These are phyloP conservation scores for Podaxis carcinomalis DNA, from an alignment of 768 basidiomycete genomes.

Conservation along the genomic window DNA sequence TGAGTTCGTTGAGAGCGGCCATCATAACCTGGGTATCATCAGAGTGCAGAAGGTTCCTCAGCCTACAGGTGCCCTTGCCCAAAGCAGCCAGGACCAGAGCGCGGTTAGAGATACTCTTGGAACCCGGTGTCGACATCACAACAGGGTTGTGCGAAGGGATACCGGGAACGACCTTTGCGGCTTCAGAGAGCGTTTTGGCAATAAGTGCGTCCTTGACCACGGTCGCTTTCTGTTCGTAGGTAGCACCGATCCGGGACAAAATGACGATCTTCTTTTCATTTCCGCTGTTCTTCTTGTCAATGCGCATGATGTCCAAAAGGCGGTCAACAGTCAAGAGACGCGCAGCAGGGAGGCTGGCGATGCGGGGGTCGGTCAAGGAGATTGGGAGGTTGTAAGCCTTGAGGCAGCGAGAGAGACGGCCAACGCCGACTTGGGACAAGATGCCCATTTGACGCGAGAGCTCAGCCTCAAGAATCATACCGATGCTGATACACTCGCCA, in stretches of 20 bases:
- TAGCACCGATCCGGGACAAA: conserved; percentile 85
- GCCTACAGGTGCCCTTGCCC: conserved; percentile 79
- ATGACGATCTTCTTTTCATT: conserved; percentile 91
- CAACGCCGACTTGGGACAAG: conserved; percentile 88
- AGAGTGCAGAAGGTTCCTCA: conserved; percentile 90
- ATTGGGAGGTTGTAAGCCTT: conserved; percentile 91
- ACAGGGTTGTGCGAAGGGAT: conserved; percentile 55
- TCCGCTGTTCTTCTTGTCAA: conserved; percentile 98
- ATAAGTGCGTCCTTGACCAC: conserved; percentile 81
- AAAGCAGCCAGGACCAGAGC: conserved; percentile 92
- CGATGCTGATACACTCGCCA: conserved; percentile 93
- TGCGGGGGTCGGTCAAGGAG: conserved; percentile 73
- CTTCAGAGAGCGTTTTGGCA: conserved; percentile 74
- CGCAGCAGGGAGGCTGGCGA: conserved; percentile 66
- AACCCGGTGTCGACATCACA: conserved; percentile 88
- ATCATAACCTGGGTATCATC: conserved; percentile 99
- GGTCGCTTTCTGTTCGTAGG: conserved; percentile 88
- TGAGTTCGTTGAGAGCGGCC: conserved; percentile 83
- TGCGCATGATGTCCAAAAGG: conserved; percentile 88
- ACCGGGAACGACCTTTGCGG: conserved; percentile 69
- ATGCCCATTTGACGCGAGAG: conserved; percentile 85
- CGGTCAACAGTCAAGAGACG: conserved; percentile 72
- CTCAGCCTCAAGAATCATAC: conserved; percentile 97
- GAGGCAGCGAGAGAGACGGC: conserved; percentile 81
- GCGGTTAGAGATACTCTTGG: conserved; percentile 95